These are phyloP conservation scores for Catunica adiposa DNA, from an alignment of 2,329 filamentous ascomycete genomes.

Conservation along the genomic window DNA sequence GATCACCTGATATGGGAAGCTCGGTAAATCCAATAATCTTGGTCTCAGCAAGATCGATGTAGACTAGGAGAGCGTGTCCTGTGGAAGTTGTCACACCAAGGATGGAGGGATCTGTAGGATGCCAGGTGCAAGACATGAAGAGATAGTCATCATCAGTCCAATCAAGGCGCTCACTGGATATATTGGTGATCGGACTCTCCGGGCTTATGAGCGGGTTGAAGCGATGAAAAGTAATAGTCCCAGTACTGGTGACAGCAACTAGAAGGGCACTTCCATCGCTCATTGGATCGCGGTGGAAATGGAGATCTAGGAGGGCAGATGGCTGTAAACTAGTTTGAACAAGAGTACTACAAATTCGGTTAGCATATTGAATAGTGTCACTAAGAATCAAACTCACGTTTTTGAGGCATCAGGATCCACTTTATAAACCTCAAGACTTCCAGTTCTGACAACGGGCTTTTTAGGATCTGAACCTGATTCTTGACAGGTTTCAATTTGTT, in stretches of 20 bases:
- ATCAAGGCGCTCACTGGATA: slow-evolving; percentile 30
- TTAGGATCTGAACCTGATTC: slow-evolving; percentile 21
- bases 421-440: slow-evolving; percentile 49
- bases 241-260: slow-evolving; percentile 64
- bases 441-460: slow-evolving; percentile 43
- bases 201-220: slow-evolving; percentile 26
- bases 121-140: slow-evolving; percentile 59
- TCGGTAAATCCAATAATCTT: slow-evolving; percentile 21
- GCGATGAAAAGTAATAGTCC: slow-evolving; percentile 47
- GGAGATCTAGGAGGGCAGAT: slow-evolving; percentile 69
- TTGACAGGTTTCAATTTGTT: slow-evolving; percentile 13
- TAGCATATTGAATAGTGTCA: slow-evolving; percentile 2
- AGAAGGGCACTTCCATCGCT: slow-evolving; percentile 33
- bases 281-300: slow-evolving; percentile 47
- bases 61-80: slow-evolving; percentile 43
- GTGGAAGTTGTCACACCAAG: slow-evolving; percentile 58
- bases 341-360: slow-evolving; percentile 27
- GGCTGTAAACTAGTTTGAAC: slow-evolving; percentile 45
- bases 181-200: slow-evolving; percentile 23
- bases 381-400: slow-evolving; percentile 5
- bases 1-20: slow-evolving; percentile 31
- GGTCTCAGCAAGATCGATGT: slow-evolving; percentile 26
- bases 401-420: slow-evolving; percentile 5
- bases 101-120: slow-evolving; percentile 36
- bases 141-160: slow-evolving; percentile 41